Conservation (phyloP, 352 stramenopile genomes). For the Globisporangium takayamanum region DNA sequence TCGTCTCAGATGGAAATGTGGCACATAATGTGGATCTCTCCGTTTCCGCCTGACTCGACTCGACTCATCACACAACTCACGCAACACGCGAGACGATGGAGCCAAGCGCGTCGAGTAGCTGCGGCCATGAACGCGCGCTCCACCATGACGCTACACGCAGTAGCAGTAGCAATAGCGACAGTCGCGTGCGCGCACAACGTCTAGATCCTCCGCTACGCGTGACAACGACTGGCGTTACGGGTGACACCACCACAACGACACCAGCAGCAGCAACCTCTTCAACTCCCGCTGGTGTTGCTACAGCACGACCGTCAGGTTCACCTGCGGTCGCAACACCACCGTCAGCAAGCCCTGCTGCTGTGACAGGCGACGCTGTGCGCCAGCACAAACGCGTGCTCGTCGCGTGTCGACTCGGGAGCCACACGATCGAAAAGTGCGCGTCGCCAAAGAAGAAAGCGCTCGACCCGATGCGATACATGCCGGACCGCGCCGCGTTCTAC, state of each 20-base stretch:
- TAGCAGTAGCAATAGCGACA: neutral
- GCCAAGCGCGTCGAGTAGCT: neutral
- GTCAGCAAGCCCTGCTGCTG: neutral
- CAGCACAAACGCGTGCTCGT: constrained; percentile 6
- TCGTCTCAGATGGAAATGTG: neutral
- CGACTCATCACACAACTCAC: neutral
- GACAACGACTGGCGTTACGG: neutral
- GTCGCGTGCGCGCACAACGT: neutral
- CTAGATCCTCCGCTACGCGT: neutral
- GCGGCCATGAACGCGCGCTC: too few relatives aligned
- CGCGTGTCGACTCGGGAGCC: constrained; percentile 40
- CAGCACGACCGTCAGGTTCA: neutral
- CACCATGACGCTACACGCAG: neutral
- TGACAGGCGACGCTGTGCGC: neutral
- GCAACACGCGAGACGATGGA: neutral
- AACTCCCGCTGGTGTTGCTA: neutral
- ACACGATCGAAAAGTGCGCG: constrained; percentile 61
- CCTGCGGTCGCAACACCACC: neutral
- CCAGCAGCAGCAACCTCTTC: neutral
- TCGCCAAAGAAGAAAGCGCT: constrained; percentile 65
- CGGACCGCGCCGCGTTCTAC: constrained; percentile 41
- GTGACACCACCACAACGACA: too few relatives aligned
- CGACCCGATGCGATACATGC: constrained; percentile 63
- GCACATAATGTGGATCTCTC: neutral
- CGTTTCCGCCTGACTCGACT: neutral